Evolutionary conservation across 176 grass and related monocot species (phyloP), one percentile per base, ranked within the genome.

Genomic region (Eremochloa ophiuroides): DNA sequence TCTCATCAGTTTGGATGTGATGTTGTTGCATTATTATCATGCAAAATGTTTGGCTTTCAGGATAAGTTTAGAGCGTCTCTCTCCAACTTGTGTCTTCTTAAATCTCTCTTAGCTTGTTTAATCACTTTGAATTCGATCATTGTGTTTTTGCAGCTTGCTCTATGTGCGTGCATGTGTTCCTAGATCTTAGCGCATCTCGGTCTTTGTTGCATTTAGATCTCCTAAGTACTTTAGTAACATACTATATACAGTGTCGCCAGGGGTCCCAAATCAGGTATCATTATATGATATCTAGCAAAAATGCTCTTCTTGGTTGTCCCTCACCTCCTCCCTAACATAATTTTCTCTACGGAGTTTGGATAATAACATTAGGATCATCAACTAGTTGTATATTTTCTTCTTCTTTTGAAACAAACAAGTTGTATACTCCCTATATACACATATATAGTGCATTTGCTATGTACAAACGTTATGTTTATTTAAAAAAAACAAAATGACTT

Each of bases 1-100:
- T 39, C 5, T 69, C 39, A 28, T 72, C 69, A 72, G 58, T 80
- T 77, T 61, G 75, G 61, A 48, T 61, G 26, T 44, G 30, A 4
- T 69, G 22, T 68, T 26, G 22, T 40, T 35, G 68, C 6, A 27
- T 27, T 53, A 3, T 8, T 20, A 23, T 56, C 44, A 48, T 74
- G 37, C 23, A 10, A 47, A 35, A 4, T 20, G 50, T 51, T 38
- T 62, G 51, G 15, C 50, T 67, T 69, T 88, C 26, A 50, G 12
- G 47, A 61, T 65, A 64, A 56, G 41, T 58, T 10, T 64, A 62
- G 17, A 30, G 62, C 41, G 42, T 83, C 48, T 40, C 22, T 67
- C 69, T 75, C 70, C 70, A 75, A 38, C 22, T 53, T 73, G 76
- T 79, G 68, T 80, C 33, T 20, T 37, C 60, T 86, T 41, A 56